Conservation (phyloP, 1,284 basidiomycete genomes). For the Cryptococcus floricola region DNA sequence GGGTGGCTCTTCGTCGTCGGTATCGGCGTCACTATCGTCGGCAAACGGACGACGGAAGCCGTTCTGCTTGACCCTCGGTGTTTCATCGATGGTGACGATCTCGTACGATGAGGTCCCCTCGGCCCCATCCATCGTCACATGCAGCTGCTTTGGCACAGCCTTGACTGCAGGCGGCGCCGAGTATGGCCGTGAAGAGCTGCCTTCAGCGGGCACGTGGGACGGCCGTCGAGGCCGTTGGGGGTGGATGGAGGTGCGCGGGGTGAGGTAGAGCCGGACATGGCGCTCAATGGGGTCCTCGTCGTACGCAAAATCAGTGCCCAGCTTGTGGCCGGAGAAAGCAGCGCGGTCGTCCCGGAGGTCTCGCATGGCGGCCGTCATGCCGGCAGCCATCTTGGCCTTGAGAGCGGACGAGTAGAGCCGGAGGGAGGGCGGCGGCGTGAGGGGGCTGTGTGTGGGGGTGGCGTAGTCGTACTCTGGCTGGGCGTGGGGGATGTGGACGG, state of each 20-base stretch:
- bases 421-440: conserved; percentile 23
- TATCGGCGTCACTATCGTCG: background rate
- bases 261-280: conserved; percentile 20
- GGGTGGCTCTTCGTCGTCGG: too few relatives aligned
- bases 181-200: background rate
- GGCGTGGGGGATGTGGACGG: background rate
- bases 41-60: background rate
- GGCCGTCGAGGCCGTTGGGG: background rate
- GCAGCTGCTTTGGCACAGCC: background rate
- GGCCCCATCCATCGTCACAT: conserved; percentile 2
- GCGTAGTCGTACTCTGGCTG: background rate
- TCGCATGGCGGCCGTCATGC: conserved; percentile 24
- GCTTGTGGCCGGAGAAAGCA: conserved; percentile 11
- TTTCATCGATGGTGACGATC: background rate
- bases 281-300: conserved; percentile 32
- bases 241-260: conserved; percentile 8
- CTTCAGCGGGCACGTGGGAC: background rate
- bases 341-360: conserved; percentile 24
- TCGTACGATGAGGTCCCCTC: background rate
- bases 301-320: conserved; percentile 23
- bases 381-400: conserved; percentile 16
- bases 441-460: conserved; percentile 3
- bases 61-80: background rate
- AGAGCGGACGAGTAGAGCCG: conserved; percentile 24
- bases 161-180: background rate